Evolutionary conservation across 2,329 filamentous ascomycete genomes (phyloP), one percentile per base, ranked within the genome.

Genomic region (Colletotrichum acutatum): DNA sequence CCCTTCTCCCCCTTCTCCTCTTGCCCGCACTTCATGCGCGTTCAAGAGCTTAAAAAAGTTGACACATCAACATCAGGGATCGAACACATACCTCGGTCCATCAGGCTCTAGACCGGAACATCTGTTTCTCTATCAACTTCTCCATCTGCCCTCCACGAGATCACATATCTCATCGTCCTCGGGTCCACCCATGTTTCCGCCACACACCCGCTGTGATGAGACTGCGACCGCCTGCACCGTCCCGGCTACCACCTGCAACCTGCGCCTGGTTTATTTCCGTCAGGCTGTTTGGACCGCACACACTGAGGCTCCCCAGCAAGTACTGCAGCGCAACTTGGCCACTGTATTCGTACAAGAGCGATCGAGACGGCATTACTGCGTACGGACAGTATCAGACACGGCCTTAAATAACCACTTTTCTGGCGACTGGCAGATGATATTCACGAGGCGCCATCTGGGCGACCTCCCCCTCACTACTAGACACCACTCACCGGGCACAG

Each of bases 41-140:
- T 54, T 60, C 66, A 30, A 70, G 70, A 72, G 46, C 65, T 26
- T 52, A 22, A 54, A 49, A 22, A 49, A 49, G 42, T 49, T 8
- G 42, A 49, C 42, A 61, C 66, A 69, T 60, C 54, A 49, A 54
- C 70, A 57, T 32, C 19, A 2, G 66, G 64, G 59, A 72, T 56
- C 60, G 42, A 66, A 53, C 46, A 46, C 52, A 28, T n/a, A 37
- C 66, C 66, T 65, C 32, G 66, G 60, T 22, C 66, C 42, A 72
- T 59, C 30, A n/a, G 58, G 66, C 59, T 72, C 70, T 72, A 24
- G 66, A 60, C 66, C 59, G 42, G 34, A 24, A 60, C n/a, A 69
- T 69, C 60, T 64, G 59, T 60, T 62, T 32, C 69, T 63, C 14
- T 42, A 68, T 52, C 68, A 61, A 42, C 58, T 46, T 37, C 37